Conservation (phyloP, 441 rosid species). For the Gossypium davidsonii region DNA sequence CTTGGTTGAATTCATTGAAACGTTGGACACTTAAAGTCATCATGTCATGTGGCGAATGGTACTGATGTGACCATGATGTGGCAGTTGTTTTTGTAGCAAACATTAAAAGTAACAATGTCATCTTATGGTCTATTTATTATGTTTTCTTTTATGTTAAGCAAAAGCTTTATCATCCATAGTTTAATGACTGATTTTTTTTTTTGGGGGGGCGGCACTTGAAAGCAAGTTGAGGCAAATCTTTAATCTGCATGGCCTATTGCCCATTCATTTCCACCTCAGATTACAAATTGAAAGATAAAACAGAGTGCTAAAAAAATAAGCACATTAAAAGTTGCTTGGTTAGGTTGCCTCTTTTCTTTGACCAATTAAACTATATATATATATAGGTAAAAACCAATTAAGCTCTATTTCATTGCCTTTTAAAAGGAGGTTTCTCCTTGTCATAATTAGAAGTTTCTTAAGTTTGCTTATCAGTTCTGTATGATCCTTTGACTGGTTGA, state of each 20-base stretch:
- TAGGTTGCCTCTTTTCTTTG: too few species aligned
- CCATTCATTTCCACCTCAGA: conserved; percentile 17
- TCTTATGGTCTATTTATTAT: background rate
- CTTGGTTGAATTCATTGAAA: background rate
- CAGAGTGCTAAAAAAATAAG: too few species aligned
- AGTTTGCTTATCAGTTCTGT: too few species aligned
- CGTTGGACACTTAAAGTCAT: background rate
- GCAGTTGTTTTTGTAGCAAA: background rate
- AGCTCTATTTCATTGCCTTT: background rate
- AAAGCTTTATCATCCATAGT: background rate
- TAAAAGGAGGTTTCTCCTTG: background rate
- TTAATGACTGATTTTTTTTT: conserved; percentile 10
- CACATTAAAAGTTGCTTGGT: too few species aligned
- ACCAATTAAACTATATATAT: too few species aligned
- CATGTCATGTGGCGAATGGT: background rate
- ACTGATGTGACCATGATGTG: background rate
- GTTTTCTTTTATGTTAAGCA: conserved; percentile 12
- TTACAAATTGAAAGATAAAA: too few species aligned
- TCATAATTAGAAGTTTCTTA: background rate
- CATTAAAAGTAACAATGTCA: background rate
- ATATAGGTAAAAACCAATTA: too few species aligned
- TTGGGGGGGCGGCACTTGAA: background rate
- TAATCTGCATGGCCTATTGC: background rate
- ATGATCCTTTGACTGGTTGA: background rate
- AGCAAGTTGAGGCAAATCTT: conserved; percentile 4